Evolutionary conservation across 345 rosid species (phyloP), one percentile per base, ranked within the genome.

Genomic region (Lepidium aucheri): DNA sequence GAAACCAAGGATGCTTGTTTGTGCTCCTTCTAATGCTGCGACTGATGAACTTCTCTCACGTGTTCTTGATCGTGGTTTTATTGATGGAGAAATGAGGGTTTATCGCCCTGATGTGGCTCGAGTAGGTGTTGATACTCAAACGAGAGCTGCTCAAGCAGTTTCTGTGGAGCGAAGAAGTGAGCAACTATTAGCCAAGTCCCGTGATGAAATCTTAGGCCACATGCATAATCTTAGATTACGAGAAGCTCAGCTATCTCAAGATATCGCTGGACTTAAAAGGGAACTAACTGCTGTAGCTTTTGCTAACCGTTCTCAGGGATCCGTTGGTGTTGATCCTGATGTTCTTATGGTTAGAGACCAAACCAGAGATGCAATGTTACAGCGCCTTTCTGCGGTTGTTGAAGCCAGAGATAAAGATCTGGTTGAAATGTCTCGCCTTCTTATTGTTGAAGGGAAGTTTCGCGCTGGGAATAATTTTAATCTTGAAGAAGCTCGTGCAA

Each of bases 21-120:
- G 99, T 84, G 99, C 99, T 68, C 99, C 99, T 74, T 94, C 99
- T 47, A 94, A 90, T 85, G 99, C 99, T 63, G 99, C 99, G 63
- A 94, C 97, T 7, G 99, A 94, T 77, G 99, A 94, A 74, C 97
- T 94, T 69, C 90, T 94, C 38, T 63, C 99, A 2, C 99, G 99
- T 55, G 97, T 90, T 68, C 99, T 94, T 46, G 99, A 85, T 79
- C 97, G 99, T 22, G 99, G 99, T 52, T 94, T 94, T 65, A 85
- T 94, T 77, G 99, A 94, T 74, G 99, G 99, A 46, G 99, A 94
- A 83, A 94, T 94, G 99, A 90, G 91, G 76, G 85, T 90, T 53
- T 94, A 94, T 74, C 79, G 90, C 36, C 99, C 99, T 47, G 99
- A 94, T 84, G 99, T 94, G 26, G 99, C 99, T 15, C 78, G 99